Percentiles rank a stretch among this genome's conserved stretches.
These are phyloP conservation scores for Pseudogymnoascus sp. DNA, from an alignment of 2,329 filamentous ascomycete genomes.

Conservation along the genomic window DNA sequence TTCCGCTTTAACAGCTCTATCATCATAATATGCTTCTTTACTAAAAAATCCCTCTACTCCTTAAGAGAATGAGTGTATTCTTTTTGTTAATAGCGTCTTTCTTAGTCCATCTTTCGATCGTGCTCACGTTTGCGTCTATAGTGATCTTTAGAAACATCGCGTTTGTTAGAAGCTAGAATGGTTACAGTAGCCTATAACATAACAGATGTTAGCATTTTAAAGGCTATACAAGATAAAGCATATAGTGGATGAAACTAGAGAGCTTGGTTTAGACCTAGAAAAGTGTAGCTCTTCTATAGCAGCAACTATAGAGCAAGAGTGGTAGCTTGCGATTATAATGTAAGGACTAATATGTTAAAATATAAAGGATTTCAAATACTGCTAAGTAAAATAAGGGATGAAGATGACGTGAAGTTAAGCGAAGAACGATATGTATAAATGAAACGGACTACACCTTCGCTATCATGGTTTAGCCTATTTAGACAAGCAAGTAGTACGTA, in stretches of 20 bases:
- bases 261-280: background rate
- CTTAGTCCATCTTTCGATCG: background rate
- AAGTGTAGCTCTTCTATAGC: background rate
- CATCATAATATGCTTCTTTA: background rate
- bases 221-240: background rate
- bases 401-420: background rate
- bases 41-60: background rate
- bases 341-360: background rate
- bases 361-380: background rate
- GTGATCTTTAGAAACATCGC: background rate
- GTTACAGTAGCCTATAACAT: background rate
- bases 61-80: background rate
- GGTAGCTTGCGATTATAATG: background rate
- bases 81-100: background rate
- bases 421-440: background rate
- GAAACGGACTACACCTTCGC: background rate
- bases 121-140: background rate
- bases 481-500: too few relatives aligned
- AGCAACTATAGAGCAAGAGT: background rate
- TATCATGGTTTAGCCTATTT: background rate
- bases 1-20: background rate
- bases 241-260: background rate
- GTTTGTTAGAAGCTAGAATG: background rate
- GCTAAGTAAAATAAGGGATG: background rate
- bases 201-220: background rate